Base-by-base conservation (phyloP, 1,284 basidiomycete genomes). In the Caloboletus inedulis region DNA sequence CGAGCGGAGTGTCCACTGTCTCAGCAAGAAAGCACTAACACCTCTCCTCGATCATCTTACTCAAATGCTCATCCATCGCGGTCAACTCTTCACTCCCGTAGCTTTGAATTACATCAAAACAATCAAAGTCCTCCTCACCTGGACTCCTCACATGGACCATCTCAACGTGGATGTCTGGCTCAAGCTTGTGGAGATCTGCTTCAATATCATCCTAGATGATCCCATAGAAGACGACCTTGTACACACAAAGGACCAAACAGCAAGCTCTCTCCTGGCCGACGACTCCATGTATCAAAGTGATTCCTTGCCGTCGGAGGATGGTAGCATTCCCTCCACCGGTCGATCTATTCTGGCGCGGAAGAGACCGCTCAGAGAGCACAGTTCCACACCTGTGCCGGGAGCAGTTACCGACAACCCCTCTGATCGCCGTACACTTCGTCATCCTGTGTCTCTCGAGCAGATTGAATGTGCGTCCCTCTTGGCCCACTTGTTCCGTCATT, bases 91-190 rank as follows among this genome's bases (percentile, higher is more conserved):
- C 47, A 64, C 75, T 7, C 82, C 84, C 0, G 77, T 94, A 6
- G 84, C 89, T 3, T 70, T 91, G 54, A 84, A 94, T 66, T 97
- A 94, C 66, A 76, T 87, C 54, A 94, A 95, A 66, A 79, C 89
- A 0, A 75, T 96, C 33, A 80, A 82, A 37, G 75, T 75, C 43
- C 65, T 90, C 3, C 73, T 93, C 40, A 72, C 72, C 46, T 86
- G 84, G 65, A 70, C 73, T 2, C 87, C 91, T 1, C 94, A 98
- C 68, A 74, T 94, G 46, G 87, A 94, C 30, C 83, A 89, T 60
- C 66, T 96, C 51, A 82, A 84, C 9, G 73, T 77, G 14, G 70
- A 74, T 0, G 73, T 69, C 37, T 98, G 95, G 95, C 68, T 84
- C 9, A 71, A 72, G 19, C 69, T 92, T 25, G 79, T 89, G 35